Percentiles rank a stretch among this genome's conserved stretches.
These are phyloP conservation scores for Fusarium udum DNA, from an alignment of 2,329 filamentous ascomycete species.

Conservation along the genomic window DNA sequence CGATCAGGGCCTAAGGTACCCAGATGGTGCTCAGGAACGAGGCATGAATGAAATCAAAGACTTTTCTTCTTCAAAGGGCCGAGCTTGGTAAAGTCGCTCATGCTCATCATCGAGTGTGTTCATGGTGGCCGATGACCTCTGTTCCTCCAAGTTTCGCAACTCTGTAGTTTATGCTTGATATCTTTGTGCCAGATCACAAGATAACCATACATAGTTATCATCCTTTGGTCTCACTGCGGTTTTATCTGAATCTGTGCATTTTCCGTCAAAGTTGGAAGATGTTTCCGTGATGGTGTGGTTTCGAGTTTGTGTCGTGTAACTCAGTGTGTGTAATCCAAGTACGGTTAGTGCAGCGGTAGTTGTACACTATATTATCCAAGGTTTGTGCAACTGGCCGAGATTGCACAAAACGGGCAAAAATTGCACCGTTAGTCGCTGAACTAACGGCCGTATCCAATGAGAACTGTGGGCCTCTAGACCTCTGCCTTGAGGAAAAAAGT, in stretches of 20 bases:
- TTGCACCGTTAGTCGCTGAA: not conserved
- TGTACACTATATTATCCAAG: not conserved
- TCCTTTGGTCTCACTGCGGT: conserved; percentile 9
- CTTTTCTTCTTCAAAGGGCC: conserved; percentile 10
- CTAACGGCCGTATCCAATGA: not conserved
- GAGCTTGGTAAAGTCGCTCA: not conserved
- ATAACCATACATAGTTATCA: not conserved
- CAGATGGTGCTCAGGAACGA: conserved; percentile 35
- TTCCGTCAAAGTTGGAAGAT: conserved; percentile 1
- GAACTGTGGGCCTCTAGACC: not conserved
- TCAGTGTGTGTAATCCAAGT: not conserved
- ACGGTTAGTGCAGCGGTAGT: not conserved
- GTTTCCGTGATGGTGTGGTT: conserved; percentile 36
- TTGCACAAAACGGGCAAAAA: not conserved
- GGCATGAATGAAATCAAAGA: conserved; percentile 17
- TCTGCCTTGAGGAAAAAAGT: not conserved
- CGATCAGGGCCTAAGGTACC: too few relatives aligned
- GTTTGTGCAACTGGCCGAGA: not conserved
- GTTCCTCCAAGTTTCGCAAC: not conserved
- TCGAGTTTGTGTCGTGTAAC: conserved; percentile 25
- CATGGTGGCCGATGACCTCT: not conserved
- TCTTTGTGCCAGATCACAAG: conserved; percentile 1
- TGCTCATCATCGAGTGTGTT: not conserved
- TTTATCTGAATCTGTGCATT: conserved; percentile 10
- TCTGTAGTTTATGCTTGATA: not conserved